Evolutionary conservation across 139 green algal genomes (phyloP).

Genomic region (Zygnema cylindricum): DNA sequence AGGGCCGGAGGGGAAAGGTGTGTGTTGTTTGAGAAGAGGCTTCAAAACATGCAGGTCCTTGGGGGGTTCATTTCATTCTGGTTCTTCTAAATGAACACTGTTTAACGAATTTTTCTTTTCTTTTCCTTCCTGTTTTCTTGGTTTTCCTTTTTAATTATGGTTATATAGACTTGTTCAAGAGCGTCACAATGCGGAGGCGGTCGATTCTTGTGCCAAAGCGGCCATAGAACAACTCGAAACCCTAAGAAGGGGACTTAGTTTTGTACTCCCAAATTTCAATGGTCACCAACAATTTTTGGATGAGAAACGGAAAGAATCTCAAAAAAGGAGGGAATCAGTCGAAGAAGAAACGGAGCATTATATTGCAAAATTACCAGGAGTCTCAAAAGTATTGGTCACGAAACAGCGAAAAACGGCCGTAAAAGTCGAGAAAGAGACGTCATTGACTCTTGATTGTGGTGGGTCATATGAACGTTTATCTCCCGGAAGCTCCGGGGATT

Average conservation of each 20-base stretch:
- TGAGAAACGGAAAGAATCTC: too few species aligned
- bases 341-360: too few species aligned
- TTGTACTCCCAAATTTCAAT: not conserved
- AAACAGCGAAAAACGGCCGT: not conserved
- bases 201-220: not conserved
- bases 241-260: not conserved
- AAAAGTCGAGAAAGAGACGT: not conserved
- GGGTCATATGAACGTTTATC: not conserved
- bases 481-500: not conserved
- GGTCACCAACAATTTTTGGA: too few species aligned
- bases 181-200: not conserved
- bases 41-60: too few species aligned
- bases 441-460: not conserved
- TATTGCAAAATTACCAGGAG: too few species aligned
- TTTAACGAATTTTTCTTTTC: slow-evolving; percentile 14
- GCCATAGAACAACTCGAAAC: not conserved
- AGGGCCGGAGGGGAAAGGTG: too few species aligned
- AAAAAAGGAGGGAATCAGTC: too few species aligned
- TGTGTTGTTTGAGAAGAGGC: too few species aligned
- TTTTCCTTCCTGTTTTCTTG: too few species aligned
- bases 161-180: not conserved
- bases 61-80: too few species aligned
- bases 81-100: not conserved
- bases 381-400: not conserved
- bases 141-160: too few species aligned